Evolutionary conservation across 768 basidiomycete species (phyloP), one percentile per base, ranked within the genome.

Genomic region (Piloderma croceum): DNA sequence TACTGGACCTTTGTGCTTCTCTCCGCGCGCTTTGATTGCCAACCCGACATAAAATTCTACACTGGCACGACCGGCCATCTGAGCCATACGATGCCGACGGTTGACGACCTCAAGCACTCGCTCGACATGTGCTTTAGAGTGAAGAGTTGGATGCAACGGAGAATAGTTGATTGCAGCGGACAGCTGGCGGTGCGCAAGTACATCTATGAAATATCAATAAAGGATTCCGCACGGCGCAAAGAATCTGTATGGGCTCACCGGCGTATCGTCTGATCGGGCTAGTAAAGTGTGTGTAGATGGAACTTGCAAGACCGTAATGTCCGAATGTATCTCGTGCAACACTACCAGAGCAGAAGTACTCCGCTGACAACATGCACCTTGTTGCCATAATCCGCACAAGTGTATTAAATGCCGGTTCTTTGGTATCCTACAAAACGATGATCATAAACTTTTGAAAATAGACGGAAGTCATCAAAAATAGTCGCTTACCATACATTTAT

Each of bases 361-460:
- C 96, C 15, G 96, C 96, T 1, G 93, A 83, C 19, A 97, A 72
- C 96, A 99, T 99, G 60, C 96, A 97, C 22, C 96, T 73, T 3
- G 94, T 98, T 3, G 96, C 93, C 93, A 99, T 97, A 61, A 99
- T 98, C 31, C 96, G 82, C 25, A 99, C 94, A 13, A 98, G 76
- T 0, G 92, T 98, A 53, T 98, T 99, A 72, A 99, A 98, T 1
- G 90, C 81, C 0, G 92, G 88, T 51, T 90, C 80, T 13, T 64
- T 60, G 0, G 83, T 73, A 55, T 96, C 91, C 91, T 93, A 43
- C 2, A 33, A 27, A 15, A 21, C 5, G 24, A 56, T 34, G 34
- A 39, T 29, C 22, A 11, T 34, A 32, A 21, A 25, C 25, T 24
- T 18, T 34, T 11, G 15, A 22, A 34, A 36, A 22, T 37, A 17